phyloP scores from a whole-genome alignment of 176 grass and related monocot genomes.

The Phoenix roebelenii region DNA sequence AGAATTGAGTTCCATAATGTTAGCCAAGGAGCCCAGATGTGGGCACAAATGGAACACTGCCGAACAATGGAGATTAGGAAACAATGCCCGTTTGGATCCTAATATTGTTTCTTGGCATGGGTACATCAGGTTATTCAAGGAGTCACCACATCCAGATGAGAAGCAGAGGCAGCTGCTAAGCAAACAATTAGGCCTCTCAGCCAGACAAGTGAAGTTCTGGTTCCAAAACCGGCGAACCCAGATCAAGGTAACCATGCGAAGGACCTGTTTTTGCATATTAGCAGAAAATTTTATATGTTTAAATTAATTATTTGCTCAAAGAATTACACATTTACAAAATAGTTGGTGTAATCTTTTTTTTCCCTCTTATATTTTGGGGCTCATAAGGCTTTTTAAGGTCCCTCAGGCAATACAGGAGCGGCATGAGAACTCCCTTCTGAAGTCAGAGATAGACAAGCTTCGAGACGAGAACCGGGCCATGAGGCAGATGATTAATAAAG shows the following conservation, averaged over 20 bases:
- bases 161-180: conserved; percentile 64
- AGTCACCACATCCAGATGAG: conserved; percentile 87
- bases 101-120: not conserved
- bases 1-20: too few species aligned
- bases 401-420: conserved; percentile 64
- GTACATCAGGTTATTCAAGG: conserved; percentile 53
- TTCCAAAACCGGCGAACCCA: conserved; percentile 89
- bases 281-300: too few species aligned
- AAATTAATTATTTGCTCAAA: too few species aligned
- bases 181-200: conserved; percentile 57
- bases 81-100: not conserved
- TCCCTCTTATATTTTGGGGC: not conserved
- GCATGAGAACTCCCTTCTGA: conserved; percentile 76
- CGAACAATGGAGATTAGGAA: not conserved
- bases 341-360: not conserved
- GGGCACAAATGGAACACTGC: not conserved
- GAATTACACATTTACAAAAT: not conserved
- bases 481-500: conserved; percentile 40
- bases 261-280: too few species aligned
- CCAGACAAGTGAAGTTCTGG: conserved; percentile 91
- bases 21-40: not conserved
- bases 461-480: conserved; percentile 53
- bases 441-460: conserved; percentile 76
- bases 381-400: not conserved
- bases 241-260: conserved; percentile 47